Conservation (phyloP, 305 asterid genomes). For the Fraxinus floribunda region DNA sequence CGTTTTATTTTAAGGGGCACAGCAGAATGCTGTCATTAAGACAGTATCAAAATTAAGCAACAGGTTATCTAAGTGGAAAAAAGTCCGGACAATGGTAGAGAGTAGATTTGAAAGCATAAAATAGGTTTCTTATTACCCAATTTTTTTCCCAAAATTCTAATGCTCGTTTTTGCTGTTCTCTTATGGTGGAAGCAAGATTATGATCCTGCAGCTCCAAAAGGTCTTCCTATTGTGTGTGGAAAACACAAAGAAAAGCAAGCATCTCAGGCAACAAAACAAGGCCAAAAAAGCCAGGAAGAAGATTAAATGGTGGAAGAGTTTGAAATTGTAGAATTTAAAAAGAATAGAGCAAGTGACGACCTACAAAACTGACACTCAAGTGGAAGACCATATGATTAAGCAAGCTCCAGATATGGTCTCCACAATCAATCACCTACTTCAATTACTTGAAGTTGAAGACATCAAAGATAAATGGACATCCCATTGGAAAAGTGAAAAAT, state of each 20-base stretch:
- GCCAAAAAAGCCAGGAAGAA: constrained; percentile 8
- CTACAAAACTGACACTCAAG: not conserved
- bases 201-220: constrained; percentile 87
- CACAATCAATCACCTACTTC: not conserved
- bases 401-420: not conserved
- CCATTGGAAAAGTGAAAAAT: not conserved
- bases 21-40: constrained; percentile 67
- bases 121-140: constrained; percentile 59
- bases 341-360: not conserved
- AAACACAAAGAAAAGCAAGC: constrained; percentile 20
- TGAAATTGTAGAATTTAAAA: not conserved
- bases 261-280: constrained; percentile 24
- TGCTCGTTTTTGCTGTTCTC: constrained; percentile 73
- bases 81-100: not conserved
- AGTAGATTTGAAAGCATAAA: constrained; percentile 15
- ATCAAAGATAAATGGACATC: not conserved
- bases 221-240: constrained; percentile 61
- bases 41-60: constrained; percentile 23
- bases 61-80: not conserved
- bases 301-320: not conserved
- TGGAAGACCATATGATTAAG: not conserved
- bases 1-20: constrained; percentile 89
- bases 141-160: constrained; percentile 88
- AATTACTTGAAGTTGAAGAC: constrained; percentile 4
- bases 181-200: constrained; percentile 71